Conservation (phyloP, 352 stramenopile species). For the Pelagophyceae sp. region DNA sequence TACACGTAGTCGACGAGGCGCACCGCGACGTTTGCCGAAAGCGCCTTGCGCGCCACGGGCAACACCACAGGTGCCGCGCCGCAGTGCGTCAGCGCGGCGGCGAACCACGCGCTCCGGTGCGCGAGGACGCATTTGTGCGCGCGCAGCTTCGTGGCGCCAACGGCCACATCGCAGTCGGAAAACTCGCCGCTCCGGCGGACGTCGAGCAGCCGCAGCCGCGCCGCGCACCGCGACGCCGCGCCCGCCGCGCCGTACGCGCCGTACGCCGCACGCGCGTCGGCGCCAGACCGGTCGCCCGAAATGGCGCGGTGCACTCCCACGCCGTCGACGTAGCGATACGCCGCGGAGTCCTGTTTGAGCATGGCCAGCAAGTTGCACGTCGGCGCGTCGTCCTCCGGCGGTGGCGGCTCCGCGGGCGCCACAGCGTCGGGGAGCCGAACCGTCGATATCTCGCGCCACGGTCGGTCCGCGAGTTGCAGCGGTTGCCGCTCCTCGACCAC, state of each 20-base stretch:
- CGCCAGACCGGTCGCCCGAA: neutral
- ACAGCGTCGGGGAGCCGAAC: neutral
- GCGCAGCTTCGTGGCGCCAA: neutral
- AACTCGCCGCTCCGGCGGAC: neutral
- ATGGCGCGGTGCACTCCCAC: neutral
- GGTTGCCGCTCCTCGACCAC: neutral
- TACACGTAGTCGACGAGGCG: neutral
- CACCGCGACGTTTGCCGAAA: neutral
- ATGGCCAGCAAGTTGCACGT: neutral
- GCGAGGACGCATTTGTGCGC: neutral
- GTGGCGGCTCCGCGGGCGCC: neutral
- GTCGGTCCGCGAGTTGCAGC: neutral
- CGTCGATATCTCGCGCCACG: neutral
- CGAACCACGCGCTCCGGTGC: neutral
- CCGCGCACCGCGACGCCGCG: neutral
- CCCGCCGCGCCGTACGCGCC: neutral
- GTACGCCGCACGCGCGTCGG: neutral
- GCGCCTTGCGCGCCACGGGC: neutral
- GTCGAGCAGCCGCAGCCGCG: neutral
- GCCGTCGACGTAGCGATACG: neutral
- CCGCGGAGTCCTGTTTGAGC: neutral
- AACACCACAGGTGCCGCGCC: neutral
- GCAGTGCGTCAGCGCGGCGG: neutral
- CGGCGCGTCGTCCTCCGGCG: neutral
- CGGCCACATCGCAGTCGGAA: neutral